Conservation (phyloP, 2,329 filamentous ascomycete species). For the Pseudogymnoascus sp. region DNA sequence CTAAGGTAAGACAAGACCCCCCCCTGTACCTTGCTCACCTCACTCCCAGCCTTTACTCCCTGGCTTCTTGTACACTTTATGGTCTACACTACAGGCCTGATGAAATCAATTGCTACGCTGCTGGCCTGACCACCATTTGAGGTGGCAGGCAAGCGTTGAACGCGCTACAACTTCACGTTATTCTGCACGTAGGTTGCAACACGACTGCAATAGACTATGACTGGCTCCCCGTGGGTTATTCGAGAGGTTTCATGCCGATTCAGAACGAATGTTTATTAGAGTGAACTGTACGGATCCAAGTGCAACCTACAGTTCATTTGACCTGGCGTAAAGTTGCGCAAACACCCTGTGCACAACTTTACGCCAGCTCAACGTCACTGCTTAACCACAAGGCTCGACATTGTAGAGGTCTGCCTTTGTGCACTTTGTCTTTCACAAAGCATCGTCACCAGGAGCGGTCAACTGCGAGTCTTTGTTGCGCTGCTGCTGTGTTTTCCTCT, state of each 20-base stretch:
- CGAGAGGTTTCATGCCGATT: not conserved
- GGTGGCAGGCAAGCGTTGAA: not conserved
- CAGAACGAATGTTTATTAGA: not conserved
- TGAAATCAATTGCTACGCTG: not conserved
- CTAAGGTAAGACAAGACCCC: not conserved
- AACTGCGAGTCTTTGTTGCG: not conserved
- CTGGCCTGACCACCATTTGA: not conserved
- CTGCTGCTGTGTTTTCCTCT: not conserved
- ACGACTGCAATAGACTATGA: not conserved
- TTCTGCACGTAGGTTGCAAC: not conserved
- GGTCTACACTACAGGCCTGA: not conserved
- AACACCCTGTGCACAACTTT: not conserved
- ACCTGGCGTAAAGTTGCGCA: too few relatives aligned
- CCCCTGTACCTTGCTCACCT: not conserved
- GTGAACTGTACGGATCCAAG: not conserved
- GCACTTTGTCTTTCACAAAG: not conserved
- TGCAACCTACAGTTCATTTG: too few relatives aligned
- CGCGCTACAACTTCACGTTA: not conserved
- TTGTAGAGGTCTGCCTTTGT: not conserved
- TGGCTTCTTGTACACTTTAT: not conserved
- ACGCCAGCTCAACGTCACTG: not conserved
- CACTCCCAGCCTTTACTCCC: not conserved
- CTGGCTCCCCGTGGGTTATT: not conserved
- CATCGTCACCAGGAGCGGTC: not conserved
- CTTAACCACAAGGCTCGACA: not conserved